Percentiles rank a stretch among this genome's conserved stretches.
Conservation (phyloP, 2,329 filamentous ascomycete genomes). For the Cytospora schulzeri region DNA sequence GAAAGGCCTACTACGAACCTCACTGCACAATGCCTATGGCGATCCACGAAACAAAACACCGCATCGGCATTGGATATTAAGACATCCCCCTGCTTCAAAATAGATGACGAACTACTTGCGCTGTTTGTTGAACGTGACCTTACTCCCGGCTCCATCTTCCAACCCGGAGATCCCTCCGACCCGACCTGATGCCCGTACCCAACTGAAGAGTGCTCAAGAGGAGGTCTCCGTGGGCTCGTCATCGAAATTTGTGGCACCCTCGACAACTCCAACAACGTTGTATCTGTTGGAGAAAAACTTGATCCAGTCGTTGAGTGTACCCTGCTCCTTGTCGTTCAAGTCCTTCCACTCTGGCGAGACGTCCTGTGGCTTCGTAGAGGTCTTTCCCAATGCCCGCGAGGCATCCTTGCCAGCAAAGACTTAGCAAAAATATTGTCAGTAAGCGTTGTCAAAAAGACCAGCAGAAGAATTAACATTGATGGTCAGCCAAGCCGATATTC, state of each 20-base stretch:
- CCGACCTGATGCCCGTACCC: not conserved
- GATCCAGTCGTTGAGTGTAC: constrained; percentile 85
- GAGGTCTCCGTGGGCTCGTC: constrained; percentile 18
- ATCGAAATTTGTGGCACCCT: constrained; percentile 61
- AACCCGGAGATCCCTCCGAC: not conserved
- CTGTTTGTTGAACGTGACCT: not conserved
- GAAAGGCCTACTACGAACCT: not conserved
- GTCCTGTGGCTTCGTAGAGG: constrained; percentile 83
- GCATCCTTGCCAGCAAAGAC: constrained; percentile 96
- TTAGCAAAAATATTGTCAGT: constrained; percentile 42
- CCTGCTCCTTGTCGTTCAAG: constrained; percentile 81
- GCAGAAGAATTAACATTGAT: not conserved
- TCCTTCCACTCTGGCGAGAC: constrained; percentile 81
- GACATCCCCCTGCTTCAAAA: not conserved
- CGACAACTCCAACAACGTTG: constrained; percentile 76
- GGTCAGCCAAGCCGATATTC: not conserved
- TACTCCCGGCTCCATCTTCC: not conserved
- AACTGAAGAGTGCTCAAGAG: not conserved
- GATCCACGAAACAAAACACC: not conserved
- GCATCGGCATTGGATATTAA: not conserved
- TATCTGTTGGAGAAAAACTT: constrained; percentile 98
- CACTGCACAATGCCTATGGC: not conserved
- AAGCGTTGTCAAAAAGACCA: not conserved
- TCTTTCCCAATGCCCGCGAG: constrained; percentile 85
- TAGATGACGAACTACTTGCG: not conserved